Conservation (phyloP, 192 early-diverging fungal genomes). For the Powellomyces hirtus region DNA sequence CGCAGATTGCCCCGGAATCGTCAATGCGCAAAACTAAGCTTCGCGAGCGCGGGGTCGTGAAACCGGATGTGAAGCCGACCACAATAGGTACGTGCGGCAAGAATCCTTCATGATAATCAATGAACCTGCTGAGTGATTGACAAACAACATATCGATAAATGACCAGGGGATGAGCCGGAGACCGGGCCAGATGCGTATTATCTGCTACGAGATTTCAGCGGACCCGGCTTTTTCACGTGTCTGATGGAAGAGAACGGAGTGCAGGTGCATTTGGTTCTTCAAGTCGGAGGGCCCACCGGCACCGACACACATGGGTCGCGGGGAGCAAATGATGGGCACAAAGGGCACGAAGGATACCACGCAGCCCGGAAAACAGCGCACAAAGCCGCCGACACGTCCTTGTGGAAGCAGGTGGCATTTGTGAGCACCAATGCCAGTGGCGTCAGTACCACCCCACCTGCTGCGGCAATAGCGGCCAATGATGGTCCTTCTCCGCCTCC, state of each 20-base stretch:
- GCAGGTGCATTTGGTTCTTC: constrained; percentile 35
- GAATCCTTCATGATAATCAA: no score
- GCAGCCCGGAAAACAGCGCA: constrained; percentile 3
- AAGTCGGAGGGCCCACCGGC: constrained; percentile 15
- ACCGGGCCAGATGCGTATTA: constrained; percentile 53
- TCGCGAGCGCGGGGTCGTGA: constrained; percentile 37
- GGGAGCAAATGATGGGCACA: no score
- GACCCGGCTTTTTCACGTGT: constrained; percentile 32
- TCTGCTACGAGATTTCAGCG: constrained; percentile 42
- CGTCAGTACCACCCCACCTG: no score
- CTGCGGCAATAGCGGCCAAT: no score
- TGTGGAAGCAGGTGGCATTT: constrained; percentile 40
- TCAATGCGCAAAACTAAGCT: constrained; percentile 51
- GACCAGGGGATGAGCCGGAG: constrained; percentile 52
- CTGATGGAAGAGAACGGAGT: constrained; percentile 46
- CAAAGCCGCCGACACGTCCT: constrained; percentile 20
- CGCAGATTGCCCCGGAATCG: constrained; percentile 21
- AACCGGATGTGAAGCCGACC: constrained; percentile 34
- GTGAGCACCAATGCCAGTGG: no score
- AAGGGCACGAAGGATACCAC: no score
- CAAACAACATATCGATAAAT: no score
- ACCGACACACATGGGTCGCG: no score
- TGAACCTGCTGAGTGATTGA: no score
- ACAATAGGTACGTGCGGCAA: constrained; percentile 39
- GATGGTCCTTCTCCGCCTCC: no score